Evolutionary conservation across 345 rosid species (phyloP), one percentile per base, ranked within the genome.

Genomic region (Stellera chamaejasme): DNA sequence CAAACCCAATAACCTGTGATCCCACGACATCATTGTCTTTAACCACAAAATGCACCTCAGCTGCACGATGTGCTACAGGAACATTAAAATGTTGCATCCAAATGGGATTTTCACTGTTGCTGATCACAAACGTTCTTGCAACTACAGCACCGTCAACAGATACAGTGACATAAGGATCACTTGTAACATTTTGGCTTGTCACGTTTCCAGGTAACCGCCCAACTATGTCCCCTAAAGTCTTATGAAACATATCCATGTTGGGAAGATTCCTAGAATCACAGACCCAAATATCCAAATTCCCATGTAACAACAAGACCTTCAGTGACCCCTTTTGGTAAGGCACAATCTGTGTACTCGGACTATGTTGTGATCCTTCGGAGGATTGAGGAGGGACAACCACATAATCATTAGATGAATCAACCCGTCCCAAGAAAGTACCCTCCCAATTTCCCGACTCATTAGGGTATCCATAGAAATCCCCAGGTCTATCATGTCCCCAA

Each of bases 1-100:
- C 97, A n/a, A 61, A 43, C 27, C 98, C 95, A 25, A 88, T 88
- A 50, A 79, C 55, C 72, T 92, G 89, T 46, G 97, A 88, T 45
- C 98, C 97, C 27, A 92, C 79, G 50, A 81, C 80, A 59, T 92
- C 97, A 69, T 79, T 88, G 66, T 92, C 98, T 79, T 92, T 92
- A 41, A 92, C 88, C 62, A 77, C 60, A 67, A 92, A 92, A 32
- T 82, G 83, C 60, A 92, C 89, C 66, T 92, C 98, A 0, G 97
- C 77, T 62, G 96, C 94, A 28, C 43, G 2, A 71, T 92, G 98
- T 23, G 98, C 98, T 48, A 92, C 94, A 27, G 94, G 95, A 62
- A 82, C 91, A 58, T 84, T 47, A 71, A 92, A 92, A 52, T 88
- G 91, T 55, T 92, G 98, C 77, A 6, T 47, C 97, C 98, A 92